A percentile compares a stretch with the other conserved stretches of the same genome.
Evolutionary conservation across 495 filamentous ascomycete genomes (phyloP).

Genomic region (Podospora appendiculata): DNA sequence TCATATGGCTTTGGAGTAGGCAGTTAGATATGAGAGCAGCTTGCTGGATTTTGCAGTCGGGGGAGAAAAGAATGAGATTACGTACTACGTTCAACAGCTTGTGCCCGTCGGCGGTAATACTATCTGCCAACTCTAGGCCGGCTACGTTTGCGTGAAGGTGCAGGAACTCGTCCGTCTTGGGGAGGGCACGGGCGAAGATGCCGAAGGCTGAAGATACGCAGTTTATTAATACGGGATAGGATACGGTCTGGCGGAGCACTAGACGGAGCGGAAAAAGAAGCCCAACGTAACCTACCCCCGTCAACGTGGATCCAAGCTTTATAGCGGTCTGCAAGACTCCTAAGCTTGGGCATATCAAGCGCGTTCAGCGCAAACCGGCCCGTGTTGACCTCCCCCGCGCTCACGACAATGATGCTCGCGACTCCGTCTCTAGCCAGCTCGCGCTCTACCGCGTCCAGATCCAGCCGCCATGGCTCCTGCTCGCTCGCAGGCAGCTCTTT

Average conservation of each 20-base stretch:
- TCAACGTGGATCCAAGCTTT: slow-evolving; percentile 88
- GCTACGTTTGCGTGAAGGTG: slow-evolving; percentile 45
- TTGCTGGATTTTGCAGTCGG: no score
- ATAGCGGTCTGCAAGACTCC: slow-evolving; percentile 63
- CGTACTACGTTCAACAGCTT: slow-evolving; percentile 83
- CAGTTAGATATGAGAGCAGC: not conserved
- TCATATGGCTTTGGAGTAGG: slow-evolving; percentile 62
- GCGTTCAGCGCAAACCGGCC: slow-evolving; percentile 67
- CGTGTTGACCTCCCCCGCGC: slow-evolving; percentile 86
- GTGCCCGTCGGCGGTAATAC: slow-evolving; percentile 78
- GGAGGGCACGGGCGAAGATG: slow-evolving; percentile 64
- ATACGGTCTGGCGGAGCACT: no score
- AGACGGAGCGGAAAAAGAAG: not conserved
- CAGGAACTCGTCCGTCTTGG: slow-evolving; percentile 50
- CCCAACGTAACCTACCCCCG: slow-evolving; percentile 42
- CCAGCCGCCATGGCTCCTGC: slow-evolving; percentile 55
- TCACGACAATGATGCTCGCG: slow-evolving; percentile 69
- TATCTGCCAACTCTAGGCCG: slow-evolving; percentile 79
- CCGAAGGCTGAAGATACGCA: slow-evolving; percentile 59
- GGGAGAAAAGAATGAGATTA: slow-evolving; percentile 3
- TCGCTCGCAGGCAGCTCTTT: slow-evolving; percentile 45
- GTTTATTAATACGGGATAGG: not conserved
- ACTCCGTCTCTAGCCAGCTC: slow-evolving; percentile 40
- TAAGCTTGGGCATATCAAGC: slow-evolving; percentile 53
- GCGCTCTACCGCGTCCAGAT: slow-evolving; percentile 49